Evolutionary conservation across 78 protist genomes (phyloP).

Genomic region (Dictyostelium intermedium): DNA sequence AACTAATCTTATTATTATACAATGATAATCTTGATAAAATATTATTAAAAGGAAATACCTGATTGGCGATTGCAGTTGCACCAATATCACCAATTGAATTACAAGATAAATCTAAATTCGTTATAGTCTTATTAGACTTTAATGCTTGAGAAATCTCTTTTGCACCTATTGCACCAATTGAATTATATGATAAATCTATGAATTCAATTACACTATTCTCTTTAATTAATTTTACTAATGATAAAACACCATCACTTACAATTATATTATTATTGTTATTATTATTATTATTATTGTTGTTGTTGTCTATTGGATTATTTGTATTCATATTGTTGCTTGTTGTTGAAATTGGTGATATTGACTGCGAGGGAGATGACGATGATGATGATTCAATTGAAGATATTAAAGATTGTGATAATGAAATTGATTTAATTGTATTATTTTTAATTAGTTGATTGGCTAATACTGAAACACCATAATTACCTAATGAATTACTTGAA

Average conservation of each 20-base stretch:
- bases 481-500: constrained; percentile 31
- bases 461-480: constrained; percentile 12
- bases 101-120: constrained; percentile 46
- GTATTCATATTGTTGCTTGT: neutral
- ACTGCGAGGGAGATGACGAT: neutral
- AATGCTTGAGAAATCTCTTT: neutral
- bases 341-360: neutral
- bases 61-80: constrained; percentile 8
- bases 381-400: neutral
- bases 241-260: constrained; percentile 31
- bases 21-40: constrained; percentile 36
- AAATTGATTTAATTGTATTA: constrained; percentile 17
- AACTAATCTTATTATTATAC: constrained; percentile 53
- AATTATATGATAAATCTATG: constrained; percentile 38
- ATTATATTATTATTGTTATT: neutral
- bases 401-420: constrained; percentile 24
- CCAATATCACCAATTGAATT: constrained; percentile 51
- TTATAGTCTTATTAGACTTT: constrained; percentile 25
- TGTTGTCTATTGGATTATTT: neutral
- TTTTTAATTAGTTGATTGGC: neutral
- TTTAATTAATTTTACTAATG: neutral
- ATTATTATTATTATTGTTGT: too few species aligned
- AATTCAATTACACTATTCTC: neutral
- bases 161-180: constrained; percentile 52
- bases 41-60: constrained; percentile 35